These are phyloP conservation scores for Actinomortierella wolfii DNA, from an alignment of 371 early-diverging fungal genomes.

Conservation along the genomic window DNA sequence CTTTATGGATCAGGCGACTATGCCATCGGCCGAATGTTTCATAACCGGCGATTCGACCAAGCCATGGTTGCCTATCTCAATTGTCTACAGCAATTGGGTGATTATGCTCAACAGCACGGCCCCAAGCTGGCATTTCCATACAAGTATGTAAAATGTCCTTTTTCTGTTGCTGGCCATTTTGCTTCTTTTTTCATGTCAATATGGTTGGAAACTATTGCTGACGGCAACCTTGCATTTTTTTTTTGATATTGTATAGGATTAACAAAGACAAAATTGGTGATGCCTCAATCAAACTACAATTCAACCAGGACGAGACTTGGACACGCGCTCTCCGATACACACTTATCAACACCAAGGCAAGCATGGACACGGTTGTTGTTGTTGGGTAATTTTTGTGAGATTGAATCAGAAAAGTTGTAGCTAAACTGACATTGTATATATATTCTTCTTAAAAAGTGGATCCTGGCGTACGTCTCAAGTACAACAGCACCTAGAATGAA, in stretches of 20 bases:
- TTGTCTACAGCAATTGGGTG: slow-evolving; percentile 88
- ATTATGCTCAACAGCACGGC: slow-evolving; percentile 77
- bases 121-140: slow-evolving; percentile 82
- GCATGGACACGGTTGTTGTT: slow-evolving; percentile 49
- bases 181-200: not conserved
- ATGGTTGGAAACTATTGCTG: no score
- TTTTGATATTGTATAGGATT: slow-evolving; percentile 56
- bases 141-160: slow-evolving; percentile 50
- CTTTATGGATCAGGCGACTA: slow-evolving; percentile 90
- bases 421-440: not conserved
- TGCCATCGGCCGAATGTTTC: slow-evolving; percentile 81
- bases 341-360: slow-evolving; percentile 78
- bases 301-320: slow-evolving; percentile 91
- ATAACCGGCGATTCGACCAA: slow-evolving; percentile 86
- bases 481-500: slow-evolving; percentile 38
- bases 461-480: slow-evolving; percentile 41
- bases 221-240: not conserved
- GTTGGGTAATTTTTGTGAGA: not conserved
- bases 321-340: slow-evolving; percentile 90
- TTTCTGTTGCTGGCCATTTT: not conserved
- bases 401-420: not conserved
- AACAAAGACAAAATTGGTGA: slow-evolving; percentile 91
- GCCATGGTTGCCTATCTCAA: slow-evolving; percentile 90
- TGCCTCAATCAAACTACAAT: slow-evolving; percentile 81
- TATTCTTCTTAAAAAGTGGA: slow-evolving; percentile 23